A percentile compares a stretch with the other conserved stretches of the same genome.
phyloP scores from a whole-genome alignment of 768 basidiomycete genomes.

The Omphalotus guepiniiformis region DNA sequence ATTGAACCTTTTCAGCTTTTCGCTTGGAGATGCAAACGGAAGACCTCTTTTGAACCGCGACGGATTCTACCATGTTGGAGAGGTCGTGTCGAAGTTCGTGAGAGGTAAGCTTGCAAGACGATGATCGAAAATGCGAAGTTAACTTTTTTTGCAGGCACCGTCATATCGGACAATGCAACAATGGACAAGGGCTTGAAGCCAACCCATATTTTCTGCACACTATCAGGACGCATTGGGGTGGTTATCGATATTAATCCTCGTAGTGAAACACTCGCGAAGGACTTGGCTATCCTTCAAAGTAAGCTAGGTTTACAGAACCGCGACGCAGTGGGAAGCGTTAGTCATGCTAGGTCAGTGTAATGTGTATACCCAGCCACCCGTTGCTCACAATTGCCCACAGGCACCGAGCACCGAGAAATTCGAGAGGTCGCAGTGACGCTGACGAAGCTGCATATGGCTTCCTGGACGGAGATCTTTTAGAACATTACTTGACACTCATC shows the following conservation, averaged over 20 bases:
- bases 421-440: constrained; percentile 52
- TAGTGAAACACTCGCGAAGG: constrained; percentile 44
- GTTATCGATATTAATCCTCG: constrained; percentile 60
- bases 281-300: constrained; percentile 68
- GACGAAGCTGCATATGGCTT: constrained; percentile 64
- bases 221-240: constrained; percentile 75
- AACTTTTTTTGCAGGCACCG: constrained; percentile 39
- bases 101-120: too few species aligned
- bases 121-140: too few species aligned
- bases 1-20: constrained; percentile 64
- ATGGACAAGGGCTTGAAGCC: constrained; percentile 41
- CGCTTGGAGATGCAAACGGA: constrained; percentile 38
- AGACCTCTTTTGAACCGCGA: constrained; percentile 52
- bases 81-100: constrained; percentile 73
- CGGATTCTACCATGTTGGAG: constrained; percentile 72
- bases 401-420: constrained; percentile 64
- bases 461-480: constrained; percentile 85
- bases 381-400: constrained; percentile 32
- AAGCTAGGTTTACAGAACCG: constrained; percentile 45
- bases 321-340: constrained; percentile 48
- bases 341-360: constrained; percentile 54
- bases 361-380: not conserved
- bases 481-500: too few species aligned
- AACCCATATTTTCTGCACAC: constrained; percentile 70
- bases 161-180: constrained; percentile 40